These are phyloP conservation scores for Ocimum tenuiflorum DNA, from an alignment of 257 asterid species.

Conservation along the genomic window DNA sequence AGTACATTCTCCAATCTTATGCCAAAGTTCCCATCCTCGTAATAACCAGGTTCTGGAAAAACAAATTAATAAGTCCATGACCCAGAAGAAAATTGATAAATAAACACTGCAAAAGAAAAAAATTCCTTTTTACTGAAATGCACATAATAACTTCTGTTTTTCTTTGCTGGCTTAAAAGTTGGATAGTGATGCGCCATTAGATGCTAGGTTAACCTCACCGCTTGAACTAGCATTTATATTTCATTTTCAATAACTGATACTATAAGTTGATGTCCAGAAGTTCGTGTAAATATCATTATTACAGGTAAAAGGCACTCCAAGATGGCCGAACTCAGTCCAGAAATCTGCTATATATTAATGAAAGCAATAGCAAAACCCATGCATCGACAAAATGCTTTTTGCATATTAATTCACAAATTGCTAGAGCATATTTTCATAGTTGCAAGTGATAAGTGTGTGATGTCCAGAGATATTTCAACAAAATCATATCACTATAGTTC, in stretches of 20 bases:
- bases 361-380: background rate
- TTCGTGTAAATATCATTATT: background rate
- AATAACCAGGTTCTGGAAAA: constrained; percentile 88
- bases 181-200: background rate
- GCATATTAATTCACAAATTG: background rate
- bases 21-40: constrained; percentile 94
- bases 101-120: background rate
- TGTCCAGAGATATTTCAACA: background rate
- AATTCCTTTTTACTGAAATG: background rate
- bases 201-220: background rate
- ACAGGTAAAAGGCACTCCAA: background rate
- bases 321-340: background rate
- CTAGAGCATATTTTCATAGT: background rate
- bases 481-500: background rate
- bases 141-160: background rate
- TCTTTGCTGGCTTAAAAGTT: background rate
- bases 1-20: constrained; percentile 93
- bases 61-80: constrained; percentile 9
- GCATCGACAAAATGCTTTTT: background rate
- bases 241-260: background rate
- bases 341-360: background rate
- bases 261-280: background rate
- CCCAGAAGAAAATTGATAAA: constrained; percentile 9
- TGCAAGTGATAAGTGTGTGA: constrained; percentile 1
- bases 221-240: background rate